Conservation (phyloP, 1,284 basidiomycete species). For the Ceratorhiza oryzae-sativae region DNA sequence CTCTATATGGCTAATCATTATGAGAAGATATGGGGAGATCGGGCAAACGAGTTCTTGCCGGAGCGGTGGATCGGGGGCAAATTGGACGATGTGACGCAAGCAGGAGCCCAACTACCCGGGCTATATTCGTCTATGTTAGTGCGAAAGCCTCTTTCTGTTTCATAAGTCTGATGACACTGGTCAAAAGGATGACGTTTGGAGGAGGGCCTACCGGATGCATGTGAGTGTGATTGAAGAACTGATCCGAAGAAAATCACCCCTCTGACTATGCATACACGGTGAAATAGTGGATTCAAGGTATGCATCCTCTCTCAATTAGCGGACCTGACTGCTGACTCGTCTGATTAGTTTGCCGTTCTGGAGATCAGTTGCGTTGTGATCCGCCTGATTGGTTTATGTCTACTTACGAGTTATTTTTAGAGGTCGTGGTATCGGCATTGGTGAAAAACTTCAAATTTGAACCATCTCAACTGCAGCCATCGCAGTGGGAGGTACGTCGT, state of each 20-base stretch:
- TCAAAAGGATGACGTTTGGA: conserved; percentile 25
- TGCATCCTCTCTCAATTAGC: too few relatives aligned
- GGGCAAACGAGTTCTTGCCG: conserved; percentile 1
- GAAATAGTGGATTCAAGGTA: conserved; percentile 17
- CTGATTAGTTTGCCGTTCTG: conserved; percentile 5
- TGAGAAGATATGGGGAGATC: conserved; percentile 29
- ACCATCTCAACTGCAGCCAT: not conserved
- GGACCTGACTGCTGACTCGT: not conserved
- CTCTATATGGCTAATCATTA: conserved; percentile 47
- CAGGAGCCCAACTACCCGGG: conserved; percentile 21
- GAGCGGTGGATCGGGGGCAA: conserved; percentile 22
- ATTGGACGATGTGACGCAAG: conserved; percentile 3
- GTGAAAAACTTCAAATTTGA: conserved; percentile 11
- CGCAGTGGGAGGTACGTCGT: not conserved
- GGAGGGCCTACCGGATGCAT: conserved; percentile 19
- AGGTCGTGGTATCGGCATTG: conserved; percentile 8
- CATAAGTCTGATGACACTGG: not conserved
- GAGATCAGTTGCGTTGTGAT: conserved; percentile 12
- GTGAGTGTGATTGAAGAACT: not conserved
- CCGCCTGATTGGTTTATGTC: not conserved
- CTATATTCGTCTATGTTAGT: conserved; percentile 29
- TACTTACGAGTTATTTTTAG: not conserved
- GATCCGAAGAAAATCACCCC: not conserved
- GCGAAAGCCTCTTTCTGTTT: not conserved
- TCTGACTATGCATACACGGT: not conserved